phyloP scores from a whole-genome alignment of 2,329 filamentous ascomycete species.

The Grosmannia penicillata region DNA sequence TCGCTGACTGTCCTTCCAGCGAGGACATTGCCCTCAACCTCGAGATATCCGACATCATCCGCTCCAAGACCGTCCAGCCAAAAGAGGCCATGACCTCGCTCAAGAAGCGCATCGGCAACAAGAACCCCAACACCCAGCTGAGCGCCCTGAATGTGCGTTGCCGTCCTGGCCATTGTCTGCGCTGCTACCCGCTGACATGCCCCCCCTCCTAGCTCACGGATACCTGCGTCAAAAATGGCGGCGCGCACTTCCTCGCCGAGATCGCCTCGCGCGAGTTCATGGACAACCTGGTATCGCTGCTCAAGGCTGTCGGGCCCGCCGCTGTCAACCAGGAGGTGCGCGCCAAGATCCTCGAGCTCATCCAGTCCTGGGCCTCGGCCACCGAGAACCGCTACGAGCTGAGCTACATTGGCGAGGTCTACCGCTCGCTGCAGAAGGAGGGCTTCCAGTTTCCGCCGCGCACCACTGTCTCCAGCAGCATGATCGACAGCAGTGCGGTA shows the following conservation, averaged over 20 bases:
- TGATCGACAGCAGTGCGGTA: constrained; percentile 94
- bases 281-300: constrained; percentile 84
- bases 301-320: constrained; percentile 62
- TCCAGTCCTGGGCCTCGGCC: constrained; percentile 85
- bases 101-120: constrained; percentile 88
- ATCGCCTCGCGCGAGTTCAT: constrained; percentile 96
- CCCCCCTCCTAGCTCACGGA: constrained; percentile 96
- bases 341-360: constrained; percentile 78
- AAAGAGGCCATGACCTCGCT: constrained; percentile 97
- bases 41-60: constrained; percentile 94
- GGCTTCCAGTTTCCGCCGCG: constrained; percentile 83
- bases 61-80: constrained; percentile 92
- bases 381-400: constrained; percentile 75
- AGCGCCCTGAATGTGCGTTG: constrained; percentile 70
- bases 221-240: constrained; percentile 97
- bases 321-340: constrained; percentile 77
- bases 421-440: constrained; percentile 66
- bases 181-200: background rate
- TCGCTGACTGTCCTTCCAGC: constrained; percentile 25
- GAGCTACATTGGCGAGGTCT: constrained; percentile 77
- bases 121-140: constrained; percentile 93
- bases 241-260: constrained; percentile 84
- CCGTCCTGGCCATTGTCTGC: background rate
- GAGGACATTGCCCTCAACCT: constrained; percentile 96
- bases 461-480: constrained; percentile 78